These are phyloP conservation scores for Ophiostoma tasmaniense DNA, from an alignment of 2,329 filamentous ascomycete species.

Conservation along the genomic window DNA sequence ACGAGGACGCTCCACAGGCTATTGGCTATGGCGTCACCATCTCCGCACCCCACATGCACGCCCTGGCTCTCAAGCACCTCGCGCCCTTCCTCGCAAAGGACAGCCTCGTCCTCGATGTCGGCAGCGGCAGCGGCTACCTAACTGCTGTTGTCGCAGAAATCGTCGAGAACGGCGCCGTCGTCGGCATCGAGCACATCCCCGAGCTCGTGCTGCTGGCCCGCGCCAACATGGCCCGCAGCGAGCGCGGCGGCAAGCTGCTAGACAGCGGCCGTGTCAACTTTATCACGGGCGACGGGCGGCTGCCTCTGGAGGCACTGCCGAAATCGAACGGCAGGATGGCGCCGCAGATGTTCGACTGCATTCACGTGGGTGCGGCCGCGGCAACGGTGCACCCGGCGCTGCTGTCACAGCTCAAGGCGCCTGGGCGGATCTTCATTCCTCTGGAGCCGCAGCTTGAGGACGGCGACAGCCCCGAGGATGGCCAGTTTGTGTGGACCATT, in stretches of 20 bases:
- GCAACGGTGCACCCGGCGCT: conserved; percentile 61
- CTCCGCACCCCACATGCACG: conserved; percentile 55
- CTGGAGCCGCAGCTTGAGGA: conserved; percentile 60
- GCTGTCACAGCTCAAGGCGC: conserved; percentile 66
- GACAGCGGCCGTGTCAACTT: conserved; percentile 59
- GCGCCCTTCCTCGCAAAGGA: conserved; percentile 36
- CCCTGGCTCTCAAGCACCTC: conserved; percentile 43
- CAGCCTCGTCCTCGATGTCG: conserved; percentile 59
- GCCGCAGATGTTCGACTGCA: conserved; percentile 82
- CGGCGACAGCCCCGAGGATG: background rate
- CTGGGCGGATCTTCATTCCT: conserved; percentile 75
- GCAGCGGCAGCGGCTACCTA: conserved; percentile 71
- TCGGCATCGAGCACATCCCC: conserved; percentile 67
- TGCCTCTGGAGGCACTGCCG: conserved; percentile 31
- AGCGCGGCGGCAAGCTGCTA: conserved; percentile 51
- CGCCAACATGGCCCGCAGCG: conserved; percentile 56
- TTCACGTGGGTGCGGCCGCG: conserved; percentile 89
- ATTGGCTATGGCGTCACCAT: conserved; percentile 51
- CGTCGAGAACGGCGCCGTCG: conserved; percentile 44
- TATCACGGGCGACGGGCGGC: conserved; percentile 64
- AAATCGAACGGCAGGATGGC: no score
- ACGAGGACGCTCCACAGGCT: conserved; percentile 50
- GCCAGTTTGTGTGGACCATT: conserved; percentile 64
- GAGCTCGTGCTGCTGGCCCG: conserved; percentile 55
- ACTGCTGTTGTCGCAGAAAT: conserved; percentile 82